Evolutionary conservation across 495 filamentous ascomycete genomes (phyloP).

Genomic region (Opeltia flavorubescens): DNA sequence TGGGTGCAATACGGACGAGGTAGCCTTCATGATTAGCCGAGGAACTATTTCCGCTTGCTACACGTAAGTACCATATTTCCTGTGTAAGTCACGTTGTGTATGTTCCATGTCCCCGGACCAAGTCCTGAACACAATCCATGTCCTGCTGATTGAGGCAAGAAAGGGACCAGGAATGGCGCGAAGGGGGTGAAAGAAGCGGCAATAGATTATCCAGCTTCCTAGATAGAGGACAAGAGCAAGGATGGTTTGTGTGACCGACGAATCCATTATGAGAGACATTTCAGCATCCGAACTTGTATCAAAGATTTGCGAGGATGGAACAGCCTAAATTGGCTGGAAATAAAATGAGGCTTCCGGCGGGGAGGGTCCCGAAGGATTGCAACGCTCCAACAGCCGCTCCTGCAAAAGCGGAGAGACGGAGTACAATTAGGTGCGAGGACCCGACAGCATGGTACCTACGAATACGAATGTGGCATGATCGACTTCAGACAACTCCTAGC

Average conservation of each 20-base stretch:
- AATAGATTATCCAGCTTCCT: constrained; percentile 9
- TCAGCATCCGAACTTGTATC: too few species aligned
- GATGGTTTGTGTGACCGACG: neutral
- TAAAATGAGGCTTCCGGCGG: too few species aligned
- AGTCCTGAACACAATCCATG: constrained; percentile 8
- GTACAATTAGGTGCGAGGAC: too few species aligned
- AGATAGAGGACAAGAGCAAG: constrained; percentile 1
- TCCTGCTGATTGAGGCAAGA: constrained; percentile 8
- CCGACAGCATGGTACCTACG: too few species aligned
- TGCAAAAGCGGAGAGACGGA: too few species aligned
- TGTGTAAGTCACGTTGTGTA: constrained; percentile 10
- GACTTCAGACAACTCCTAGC: too few species aligned
- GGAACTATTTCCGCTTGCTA: neutral
- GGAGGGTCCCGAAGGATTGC: too few species aligned
- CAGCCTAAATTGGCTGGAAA: too few species aligned
- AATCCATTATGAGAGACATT: neutral
- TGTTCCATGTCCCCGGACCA: constrained; percentile 8
- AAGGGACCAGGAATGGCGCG: constrained; percentile 13
- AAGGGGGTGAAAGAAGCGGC: constrained; percentile 10
- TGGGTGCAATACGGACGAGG: constrained; percentile 18
- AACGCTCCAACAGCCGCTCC: too few species aligned
- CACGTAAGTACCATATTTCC: constrained; percentile 8
- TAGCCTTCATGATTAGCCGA: constrained; percentile 5
- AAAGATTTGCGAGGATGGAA: too few species aligned
- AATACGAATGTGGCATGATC: too few species aligned